Conservation (phyloP, 768 basidiomycete species). For the Tricholoma sp. region DNA sequence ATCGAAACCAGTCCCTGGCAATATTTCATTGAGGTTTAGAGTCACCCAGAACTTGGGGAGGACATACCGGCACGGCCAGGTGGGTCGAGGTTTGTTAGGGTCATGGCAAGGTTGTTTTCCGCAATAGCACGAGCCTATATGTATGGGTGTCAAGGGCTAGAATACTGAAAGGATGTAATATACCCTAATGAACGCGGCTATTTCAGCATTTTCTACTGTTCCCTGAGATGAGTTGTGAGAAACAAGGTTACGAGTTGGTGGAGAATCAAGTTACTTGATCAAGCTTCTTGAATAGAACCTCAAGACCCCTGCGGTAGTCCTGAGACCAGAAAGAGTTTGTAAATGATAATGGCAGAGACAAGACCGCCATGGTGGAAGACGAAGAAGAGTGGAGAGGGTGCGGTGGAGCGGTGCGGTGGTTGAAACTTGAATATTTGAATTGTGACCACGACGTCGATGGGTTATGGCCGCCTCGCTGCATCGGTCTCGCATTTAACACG, state of each 20-base stretch:
- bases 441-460: background rate
- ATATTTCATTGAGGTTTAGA: constrained; percentile 2
- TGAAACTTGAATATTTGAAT: too few relatives aligned
- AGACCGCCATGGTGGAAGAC: constrained; percentile 59
- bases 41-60: background rate
- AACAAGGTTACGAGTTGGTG: constrained; percentile 12
- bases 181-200: constrained; percentile 79
- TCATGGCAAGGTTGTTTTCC: constrained; percentile 58
- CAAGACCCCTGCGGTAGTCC: constrained; percentile 80
- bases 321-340: constrained; percentile 94
- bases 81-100: constrained; percentile 47
- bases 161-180: constrained; percentile 5
- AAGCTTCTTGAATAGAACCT: constrained; percentile 70
- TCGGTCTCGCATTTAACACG: constrained; percentile 30
- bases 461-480: background rate
- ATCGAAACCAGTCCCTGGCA: constrained; percentile 56
- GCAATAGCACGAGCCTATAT: constrained; percentile 68
- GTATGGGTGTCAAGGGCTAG: constrained; percentile 3
- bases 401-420: too few relatives aligned
- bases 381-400: too few relatives aligned
- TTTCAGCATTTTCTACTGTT: constrained; percentile 76
- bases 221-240: constrained; percentile 43
- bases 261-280: constrained; percentile 52
- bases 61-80: constrained; percentile 46
- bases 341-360: constrained; percentile 86